These are phyloP conservation scores for Steccherinum ochraceum DNA, from an alignment of 768 basidiomycete species.

Conservation along the genomic window DNA sequence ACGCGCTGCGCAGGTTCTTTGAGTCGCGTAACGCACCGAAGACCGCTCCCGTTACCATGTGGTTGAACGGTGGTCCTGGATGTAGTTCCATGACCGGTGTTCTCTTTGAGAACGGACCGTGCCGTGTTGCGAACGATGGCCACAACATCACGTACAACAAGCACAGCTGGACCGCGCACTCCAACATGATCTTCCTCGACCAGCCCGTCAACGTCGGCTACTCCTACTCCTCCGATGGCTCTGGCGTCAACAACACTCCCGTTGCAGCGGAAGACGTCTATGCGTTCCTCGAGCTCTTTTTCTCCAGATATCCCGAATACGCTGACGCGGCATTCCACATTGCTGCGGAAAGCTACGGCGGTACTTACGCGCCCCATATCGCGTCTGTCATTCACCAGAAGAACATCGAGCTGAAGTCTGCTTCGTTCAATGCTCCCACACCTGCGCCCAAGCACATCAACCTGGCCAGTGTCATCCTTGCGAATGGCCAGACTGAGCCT, in stretches of 20 bases:
- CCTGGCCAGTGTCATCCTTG: slow-evolving; percentile 78
- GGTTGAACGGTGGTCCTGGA: slow-evolving; percentile 75
- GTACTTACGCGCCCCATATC: slow-evolving; percentile 77
- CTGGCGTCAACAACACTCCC: slow-evolving; percentile 71
- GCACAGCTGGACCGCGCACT: slow-evolving; percentile 78
- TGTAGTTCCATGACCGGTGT: slow-evolving; percentile 57
- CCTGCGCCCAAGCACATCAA: slow-evolving; percentile 66
- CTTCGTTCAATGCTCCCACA: slow-evolving; percentile 24
- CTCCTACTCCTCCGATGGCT: slow-evolving; percentile 76
- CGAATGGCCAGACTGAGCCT: slow-evolving; percentile 84
- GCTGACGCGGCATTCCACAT: slow-evolving; percentile 66
- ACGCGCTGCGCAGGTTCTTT: slow-evolving; percentile 60
- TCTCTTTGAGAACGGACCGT: slow-evolving; percentile 91
- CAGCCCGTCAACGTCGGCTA: slow-evolving; percentile 88
- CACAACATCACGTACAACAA: slow-evolving; percentile 66
- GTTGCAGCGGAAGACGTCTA: slow-evolving; percentile 88
- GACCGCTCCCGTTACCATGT: slow-evolving; percentile 78
- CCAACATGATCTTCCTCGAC: slow-evolving; percentile 73
- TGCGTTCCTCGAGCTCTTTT: slow-evolving; percentile 77
- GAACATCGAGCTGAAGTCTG: slow-evolving; percentile 50
- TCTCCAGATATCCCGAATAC: slow-evolving; percentile 72
- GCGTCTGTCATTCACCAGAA: slow-evolving; percentile 75
- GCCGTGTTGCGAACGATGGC: slow-evolving; percentile 64
- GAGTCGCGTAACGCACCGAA: slow-evolving; percentile 72
- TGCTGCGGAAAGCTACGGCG: slow-evolving; percentile 73